phyloP scores from a whole-genome alignment of 2,329 filamentous ascomycete genomes.

The Curvularia eragrostidis region DNA sequence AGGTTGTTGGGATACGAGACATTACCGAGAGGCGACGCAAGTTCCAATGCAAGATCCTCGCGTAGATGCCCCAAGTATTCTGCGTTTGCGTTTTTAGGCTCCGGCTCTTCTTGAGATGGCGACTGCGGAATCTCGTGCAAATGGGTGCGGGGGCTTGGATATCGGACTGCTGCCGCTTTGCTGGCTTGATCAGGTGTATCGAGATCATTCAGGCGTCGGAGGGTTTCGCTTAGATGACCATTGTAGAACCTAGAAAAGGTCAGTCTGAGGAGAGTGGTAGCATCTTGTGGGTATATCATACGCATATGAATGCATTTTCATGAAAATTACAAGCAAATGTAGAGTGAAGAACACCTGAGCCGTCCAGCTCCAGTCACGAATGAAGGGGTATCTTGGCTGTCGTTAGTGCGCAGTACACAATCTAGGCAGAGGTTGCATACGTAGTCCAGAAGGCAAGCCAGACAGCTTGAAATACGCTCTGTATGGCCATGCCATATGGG shows the following conservation, averaged over 20 bases:
- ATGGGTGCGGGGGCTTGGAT: slow-evolving; percentile 63
- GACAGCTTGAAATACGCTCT: slow-evolving; percentile 77
- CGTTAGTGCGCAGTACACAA: slow-evolving; percentile 12
- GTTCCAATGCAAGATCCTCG: slow-evolving; percentile 85
- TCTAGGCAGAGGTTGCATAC: slow-evolving; percentile 44
- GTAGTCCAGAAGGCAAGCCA: slow-evolving; percentile 87
- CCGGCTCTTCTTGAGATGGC: slow-evolving; percentile 49
- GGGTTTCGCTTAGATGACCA: slow-evolving; percentile 87
- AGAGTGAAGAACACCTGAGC: slow-evolving; percentile 93
- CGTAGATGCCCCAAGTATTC: slow-evolving; percentile 70
- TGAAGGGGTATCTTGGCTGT: slow-evolving; percentile 71
- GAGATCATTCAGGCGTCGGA: slow-evolving; percentile 78
- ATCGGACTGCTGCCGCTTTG: slow-evolving; percentile 75
- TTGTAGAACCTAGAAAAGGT: slow-evolving; percentile 78
- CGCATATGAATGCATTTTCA: slow-evolving; percentile 99
- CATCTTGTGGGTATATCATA: slow-evolving; percentile 18
- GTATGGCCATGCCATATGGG: slow-evolving; percentile 77
- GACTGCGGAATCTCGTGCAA: slow-evolving; percentile 59
- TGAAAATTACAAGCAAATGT: slow-evolving; percentile 88
- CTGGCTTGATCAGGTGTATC: slow-evolving; percentile 77
- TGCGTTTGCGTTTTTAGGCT: slow-evolving; percentile 49
- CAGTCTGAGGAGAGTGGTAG: neutral
- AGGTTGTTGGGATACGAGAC: slow-evolving; percentile 91
- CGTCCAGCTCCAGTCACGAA: slow-evolving; percentile 93
- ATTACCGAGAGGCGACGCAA: slow-evolving; percentile 88